phyloP scores from a whole-genome alignment of 345 rosid species.

The Aurinia saxatilis region DNA sequence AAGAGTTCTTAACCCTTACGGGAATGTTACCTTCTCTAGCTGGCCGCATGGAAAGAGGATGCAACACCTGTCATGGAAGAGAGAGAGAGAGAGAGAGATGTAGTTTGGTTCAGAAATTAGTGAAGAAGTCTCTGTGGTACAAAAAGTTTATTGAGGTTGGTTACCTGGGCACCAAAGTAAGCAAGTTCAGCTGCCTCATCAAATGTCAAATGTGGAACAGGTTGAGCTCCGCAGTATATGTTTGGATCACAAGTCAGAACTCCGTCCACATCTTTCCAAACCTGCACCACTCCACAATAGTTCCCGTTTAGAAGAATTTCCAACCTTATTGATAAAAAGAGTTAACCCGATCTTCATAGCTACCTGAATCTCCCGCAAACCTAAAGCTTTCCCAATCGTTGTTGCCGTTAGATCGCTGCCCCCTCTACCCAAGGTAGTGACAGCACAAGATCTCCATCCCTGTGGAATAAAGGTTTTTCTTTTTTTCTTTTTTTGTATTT shows the following conservation, averaged over 20 bases:
- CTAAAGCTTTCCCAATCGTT: slow-evolving; percentile 86
- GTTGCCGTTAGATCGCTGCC: slow-evolving; percentile 97
- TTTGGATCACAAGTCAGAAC: slow-evolving; percentile 93
- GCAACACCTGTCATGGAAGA: slow-evolving; percentile 51
- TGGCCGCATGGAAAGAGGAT: slow-evolving; percentile 95
- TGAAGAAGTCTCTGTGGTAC: too few species aligned
- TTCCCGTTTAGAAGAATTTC: too few species aligned
- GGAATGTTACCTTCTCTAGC: slow-evolving; percentile 94
- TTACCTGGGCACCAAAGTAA: slow-evolving; percentile 96
- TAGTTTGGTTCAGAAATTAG: too few species aligned
- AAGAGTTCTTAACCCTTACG: slow-evolving; percentile 87
- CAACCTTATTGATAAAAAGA: too few species aligned
- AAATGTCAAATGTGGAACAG: slow-evolving; percentile 78
- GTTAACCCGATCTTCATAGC: too few species aligned
- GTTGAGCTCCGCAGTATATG: slow-evolving; percentile 54
- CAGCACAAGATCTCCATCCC: slow-evolving; percentile 89
- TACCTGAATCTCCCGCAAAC: slow-evolving; percentile 90
- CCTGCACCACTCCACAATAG: slow-evolving; percentile 30
- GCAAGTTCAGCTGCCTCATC: slow-evolving; percentile 99
- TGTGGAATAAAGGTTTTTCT: slow-evolving; percentile 20
- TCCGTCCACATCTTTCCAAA: slow-evolving; percentile 98
- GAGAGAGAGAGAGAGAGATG: neutral
- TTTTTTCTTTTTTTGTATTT: neutral
- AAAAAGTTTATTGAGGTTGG: neutral
- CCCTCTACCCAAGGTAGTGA: slow-evolving; percentile 88